Evolutionary conservation across 371 early-diverging fungal genomes (phyloP), one percentile per base, ranked within the genome.

Genomic region (Mucor plumbeus): DNA sequence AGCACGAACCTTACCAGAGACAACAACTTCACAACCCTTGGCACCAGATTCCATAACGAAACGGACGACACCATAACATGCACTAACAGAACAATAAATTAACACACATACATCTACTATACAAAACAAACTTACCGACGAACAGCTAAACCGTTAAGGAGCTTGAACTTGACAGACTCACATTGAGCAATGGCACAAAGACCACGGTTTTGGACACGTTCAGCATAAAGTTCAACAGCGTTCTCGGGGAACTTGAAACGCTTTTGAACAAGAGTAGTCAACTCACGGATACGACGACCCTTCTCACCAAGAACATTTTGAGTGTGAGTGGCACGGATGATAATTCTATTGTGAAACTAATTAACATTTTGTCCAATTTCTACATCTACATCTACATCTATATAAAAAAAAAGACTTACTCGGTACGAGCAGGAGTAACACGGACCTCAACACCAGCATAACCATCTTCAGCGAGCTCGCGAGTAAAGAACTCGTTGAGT

Each of bases 1-100:
- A 85, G 97, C 99, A 87, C 99, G 98, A 67, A 99, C 91, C 94
- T 99, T 99, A 77, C 99, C 99, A 72, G 98, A 97, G 71, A 99
- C 96, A 76, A 99, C 94, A 61, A 99, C 98, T 85, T 98, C 98
- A 83, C 95, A 96, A 83, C 99, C 99, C 92, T 99, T 99, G 85
- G 99, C 99, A 75, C 99, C 99, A 79, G 97, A 94, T 87, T 98
- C 98, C 97, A 98, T 99, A 76, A 97, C 94, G 88, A 95, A 95
- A 77, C 99, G 97, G 77, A 99, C 90, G 67, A 99, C 98, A 87
- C 95, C 93, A 91, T 99, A 97, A 85, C 96, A 95, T 55, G 99
- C 99, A 76, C 99, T 67, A 13, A n/a, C 40, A 3, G 19, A 13
- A 44, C 5, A 5, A 33, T 65, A 10, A 59, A 36, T 21, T 3